These are phyloP conservation scores for Flaveria robusta DNA, from an alignment of 129 eudicot species.

Conservation along the genomic window DNA sequence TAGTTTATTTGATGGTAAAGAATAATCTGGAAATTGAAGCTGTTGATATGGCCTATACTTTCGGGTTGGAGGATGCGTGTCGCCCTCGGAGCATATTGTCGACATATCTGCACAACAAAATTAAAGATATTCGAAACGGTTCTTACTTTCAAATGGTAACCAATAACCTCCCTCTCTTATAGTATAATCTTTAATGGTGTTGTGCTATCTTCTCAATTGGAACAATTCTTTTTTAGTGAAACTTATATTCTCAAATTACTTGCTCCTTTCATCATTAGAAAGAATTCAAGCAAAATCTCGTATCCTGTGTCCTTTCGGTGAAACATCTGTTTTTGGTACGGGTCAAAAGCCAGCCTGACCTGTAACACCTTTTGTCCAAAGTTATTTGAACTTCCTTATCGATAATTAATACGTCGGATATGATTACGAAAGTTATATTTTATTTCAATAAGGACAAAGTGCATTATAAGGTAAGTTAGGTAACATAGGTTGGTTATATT, in stretches of 20 bases:
- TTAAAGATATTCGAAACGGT: conserved; percentile 31
- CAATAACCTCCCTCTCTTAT: neutral
- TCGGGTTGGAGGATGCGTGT: conserved; percentile 54
- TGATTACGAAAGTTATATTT: neutral
- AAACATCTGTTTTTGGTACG: neutral
- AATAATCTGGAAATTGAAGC: conserved; percentile 61
- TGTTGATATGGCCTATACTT: conserved; percentile 58
- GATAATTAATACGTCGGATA: neutral
- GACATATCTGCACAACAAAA: conserved; percentile 45
- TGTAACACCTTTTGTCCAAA: too few species aligned
- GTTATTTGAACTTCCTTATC: neutral
- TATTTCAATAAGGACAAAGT: neutral
- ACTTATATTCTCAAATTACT: neutral
- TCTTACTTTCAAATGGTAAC: conserved; percentile 38
- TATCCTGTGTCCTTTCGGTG: conserved; percentile 1
- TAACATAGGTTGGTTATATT: neutral
- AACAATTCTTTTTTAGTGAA: neutral
- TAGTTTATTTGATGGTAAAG: conserved; percentile 57
- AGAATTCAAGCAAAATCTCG: neutral
- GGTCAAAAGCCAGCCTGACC: neutral
- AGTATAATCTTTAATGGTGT: neutral
- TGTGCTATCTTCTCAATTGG: neutral
- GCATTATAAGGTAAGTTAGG: neutral
- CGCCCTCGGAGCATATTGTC: conserved; percentile 48
- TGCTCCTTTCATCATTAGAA: neutral